Evolutionary conservation across 257 asterid species (phyloP), one percentile per base, ranked within the genome.

Genomic region (Salvia rosmarinus): DNA sequence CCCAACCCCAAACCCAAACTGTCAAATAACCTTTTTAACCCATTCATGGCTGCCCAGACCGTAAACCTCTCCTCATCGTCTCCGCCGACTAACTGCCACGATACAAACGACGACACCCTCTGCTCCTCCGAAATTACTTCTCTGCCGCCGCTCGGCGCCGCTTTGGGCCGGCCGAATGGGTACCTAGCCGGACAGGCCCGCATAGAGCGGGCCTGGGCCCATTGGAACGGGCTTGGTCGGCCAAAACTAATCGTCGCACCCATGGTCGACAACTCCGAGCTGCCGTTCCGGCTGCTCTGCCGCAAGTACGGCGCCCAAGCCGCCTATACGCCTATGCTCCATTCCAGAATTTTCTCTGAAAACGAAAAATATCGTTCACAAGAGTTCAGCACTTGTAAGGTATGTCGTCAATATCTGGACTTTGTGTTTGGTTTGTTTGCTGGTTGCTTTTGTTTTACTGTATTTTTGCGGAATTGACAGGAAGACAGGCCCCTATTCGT

Each of bases 181-280:
- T 82, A 83, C 86, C 64, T 94, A 78, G 74, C 75, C 16, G 88
- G 90, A 13, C 97, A 88, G 79, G 85, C 89, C 28, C 82, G 82
- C 44, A 79, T 95, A 49, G 97, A 91, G 86, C 75, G 95, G 69
- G 96, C 98, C 21, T 95, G 99, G 99, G 84, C 87, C 21, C 89
- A 91, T 72, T 95, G 99, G 98, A 91, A 77, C 72, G 84, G 77
- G 68, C 69, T 95, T 56, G 97, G 97, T 7, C 80, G 84, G 52
- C 99, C 97, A 17, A 91, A 87, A 74, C 77, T 77, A 72, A 67
- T 87, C 43, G 98, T 91, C 43, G 99, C 98, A 8, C 99, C 97
- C 44, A 89, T 89, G 98, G 99, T 95, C 57, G 99, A 91, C 79
- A 91, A 95, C 84, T 95, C 99, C 46, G 99, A 95, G 90, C 87